Evolutionary conservation across 2,329 filamentous ascomycete genomes (phyloP), one percentile per base, ranked within the genome.

Genomic region (Curvularia eragrostidis): DNA sequence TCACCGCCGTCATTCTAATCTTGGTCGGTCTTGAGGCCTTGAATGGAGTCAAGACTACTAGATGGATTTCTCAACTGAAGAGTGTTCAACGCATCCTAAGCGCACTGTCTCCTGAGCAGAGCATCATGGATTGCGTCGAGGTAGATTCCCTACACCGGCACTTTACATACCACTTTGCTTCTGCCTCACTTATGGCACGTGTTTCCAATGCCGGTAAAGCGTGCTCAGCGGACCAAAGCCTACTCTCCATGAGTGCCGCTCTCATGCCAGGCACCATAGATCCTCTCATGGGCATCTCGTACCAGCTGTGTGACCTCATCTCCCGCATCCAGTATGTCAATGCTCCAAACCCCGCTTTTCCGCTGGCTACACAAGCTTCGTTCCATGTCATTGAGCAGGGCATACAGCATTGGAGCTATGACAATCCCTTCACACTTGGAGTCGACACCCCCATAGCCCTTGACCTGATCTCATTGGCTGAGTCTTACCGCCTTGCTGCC

Each of bases 161-260:
- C 58, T 75, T 75, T 50, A 76, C 74, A 7, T 76, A 76, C 49
- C 72, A 76, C 53, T 72, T 73, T 47, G 71, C 68, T 12, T 74
- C 72, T 58, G 73, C 73, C 10, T 74, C 74, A 1, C 62, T 76
- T 7, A 75, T 76, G 73, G 64, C 69, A 1, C 61, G 66, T 30
- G 70, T 75, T 1, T 67, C 70, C 13, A 62, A 63, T 23, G 48
- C 60, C 7, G 52, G 64, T 3, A 30, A 65, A 5, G 48, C 60
- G 1, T 55, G 58, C 7, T 61, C 64, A 1, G 32, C 62, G 15
- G 69, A 74, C 15, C 62, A 61, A 12, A 64, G 69, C 9, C 41
- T 70, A 13, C 47, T 66, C 5, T 64, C 63, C 1, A 57, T 68
- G 34, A 64, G 56, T n/a, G 58, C 56, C 1, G 57, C 67, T 5